Evolutionary conservation across 2,329 filamentous ascomycete species (phyloP).

Genomic region (Aspergillus tamarii): DNA sequence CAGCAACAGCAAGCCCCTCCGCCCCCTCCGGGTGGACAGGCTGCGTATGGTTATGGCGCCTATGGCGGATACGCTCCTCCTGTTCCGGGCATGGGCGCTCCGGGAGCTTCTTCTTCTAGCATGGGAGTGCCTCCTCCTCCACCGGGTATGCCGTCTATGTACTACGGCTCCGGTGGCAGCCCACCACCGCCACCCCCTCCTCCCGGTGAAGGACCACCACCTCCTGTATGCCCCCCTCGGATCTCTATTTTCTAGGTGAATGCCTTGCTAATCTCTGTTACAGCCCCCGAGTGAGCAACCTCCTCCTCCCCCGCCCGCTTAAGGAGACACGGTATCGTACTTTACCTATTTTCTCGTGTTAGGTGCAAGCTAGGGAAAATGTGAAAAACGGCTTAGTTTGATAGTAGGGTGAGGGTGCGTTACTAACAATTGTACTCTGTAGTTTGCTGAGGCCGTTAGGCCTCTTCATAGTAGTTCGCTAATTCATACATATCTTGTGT

Average conservation of each 20-base stretch:
- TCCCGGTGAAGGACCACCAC: constrained; percentile 46
- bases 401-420: background rate
- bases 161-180: constrained; percentile 39
- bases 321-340: constrained; percentile 10
- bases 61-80: constrained; percentile 52
- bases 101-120: constrained; percentile 56
- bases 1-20: constrained; percentile 62
- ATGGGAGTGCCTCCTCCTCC: constrained; percentile 46
- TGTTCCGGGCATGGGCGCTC: constrained; percentile 53
- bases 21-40: constrained; percentile 43
- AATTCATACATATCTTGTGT: background rate
- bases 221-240: constrained; percentile 39
- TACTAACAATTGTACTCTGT: constrained; percentile 2
- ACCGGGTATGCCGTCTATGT: constrained; percentile 49
- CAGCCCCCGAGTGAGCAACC: constrained; percentile 58
- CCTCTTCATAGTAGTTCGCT: background rate
- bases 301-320: constrained; percentile 61
- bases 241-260: background rate
- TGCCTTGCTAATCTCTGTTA: constrained; percentile 24
- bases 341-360: background rate
- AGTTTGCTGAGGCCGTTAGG: background rate
- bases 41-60: constrained; percentile 60
- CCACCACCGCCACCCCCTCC: constrained; percentile 42
- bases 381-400: background rate
- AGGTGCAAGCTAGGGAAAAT: background rate